phyloP scores from a whole-genome alignment of 2,329 filamentous ascomycete genomes.

The Botrytis aclada region DNA sequence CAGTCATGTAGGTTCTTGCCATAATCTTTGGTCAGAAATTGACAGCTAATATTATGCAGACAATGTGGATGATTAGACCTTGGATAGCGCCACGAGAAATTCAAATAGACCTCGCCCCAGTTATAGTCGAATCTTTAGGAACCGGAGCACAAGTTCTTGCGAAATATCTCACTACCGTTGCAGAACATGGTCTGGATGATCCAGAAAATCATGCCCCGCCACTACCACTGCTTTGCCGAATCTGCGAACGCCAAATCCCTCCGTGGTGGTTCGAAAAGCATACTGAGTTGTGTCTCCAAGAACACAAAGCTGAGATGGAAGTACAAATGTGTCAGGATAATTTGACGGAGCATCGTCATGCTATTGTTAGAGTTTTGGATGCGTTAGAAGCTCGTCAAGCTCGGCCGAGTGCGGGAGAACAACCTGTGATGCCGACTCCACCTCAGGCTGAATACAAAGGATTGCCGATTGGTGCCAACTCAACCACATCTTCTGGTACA shows the following conservation, averaged over 20 bases:
- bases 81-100: constrained; percentile 86
- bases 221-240: constrained; percentile 84
- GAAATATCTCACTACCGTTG: constrained; percentile 84
- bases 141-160: constrained; percentile 93
- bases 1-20: constrained; percentile 71
- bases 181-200: constrained; percentile 76
- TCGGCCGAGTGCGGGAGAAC: constrained; percentile 57
- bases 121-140: constrained; percentile 89
- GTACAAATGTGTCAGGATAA: constrained; percentile 94
- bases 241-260: constrained; percentile 94
- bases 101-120: constrained; percentile 85
- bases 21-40: constrained; percentile 7
- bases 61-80: constrained; percentile 99
- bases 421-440: constrained; percentile 42
- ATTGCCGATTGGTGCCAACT: constrained; percentile 70
- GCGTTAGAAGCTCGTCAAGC: constrained; percentile 78
- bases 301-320: constrained; percentile 96
- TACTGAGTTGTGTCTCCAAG: constrained; percentile 90
- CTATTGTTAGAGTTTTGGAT: constrained; percentile 93
- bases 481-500: constrained; percentile 64
- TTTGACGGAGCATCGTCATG: constrained; percentile 85
- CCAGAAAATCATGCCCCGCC: constrained; percentile 76
- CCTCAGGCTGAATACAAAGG: constrained; percentile 82
- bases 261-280: constrained; percentile 99
- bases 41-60: constrained; percentile 52